Base-by-base conservation (phyloP, 805 yeast species). In the Candida qinlingensis region DNA sequence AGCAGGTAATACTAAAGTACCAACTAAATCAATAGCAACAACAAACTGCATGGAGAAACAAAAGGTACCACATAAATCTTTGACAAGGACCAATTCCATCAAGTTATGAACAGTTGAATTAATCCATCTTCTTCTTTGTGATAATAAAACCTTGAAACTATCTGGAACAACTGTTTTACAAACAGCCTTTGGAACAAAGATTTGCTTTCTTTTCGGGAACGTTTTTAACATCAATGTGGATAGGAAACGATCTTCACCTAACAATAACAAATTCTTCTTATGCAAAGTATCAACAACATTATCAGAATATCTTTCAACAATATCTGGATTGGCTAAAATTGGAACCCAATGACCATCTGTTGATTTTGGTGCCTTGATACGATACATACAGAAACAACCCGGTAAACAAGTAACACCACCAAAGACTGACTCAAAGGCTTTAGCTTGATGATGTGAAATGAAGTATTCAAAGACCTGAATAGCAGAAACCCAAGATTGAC, bases 111-210 rank as follows among this genome's bases (percentile, higher is more conserved):
- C 91, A 0, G 97, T 91, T 5, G 97, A 90, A 66, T 90, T 90
- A 58, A 90, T 90, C 97, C 97, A 90, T 65, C 97, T 86, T 71
- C 97, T 87, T 65, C 97, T 84, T 65, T 90, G 97, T 1, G 96
- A 90, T 42, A 90, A 72, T 54, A 90, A 72, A 42, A 90, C 94
- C 54, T 69, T 75, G 64, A 90, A 90, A 43, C 75, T 75, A 58
- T 83, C 85, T 0, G 97, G 97, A n/a, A 85, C 97, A 52, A 88
- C 69, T 0, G 97, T 90, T 61, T 88, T 88, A 71, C 97, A 90
- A 4, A 87, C 92, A 6, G 97, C 97, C 64, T 88, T 88, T 3
- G 96, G 85, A 10, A 91, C 83, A 63, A 90, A 90, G 12, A 89
- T 67, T 66, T 86, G 96, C 54, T 85, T 87, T 69, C 97, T 79